Percentiles rank a stretch among this genome's conserved stretches.
Evolutionary conservation across 1,284 basidiomycete species (phyloP).

Genomic region (Pseudozyma sp.): DNA sequence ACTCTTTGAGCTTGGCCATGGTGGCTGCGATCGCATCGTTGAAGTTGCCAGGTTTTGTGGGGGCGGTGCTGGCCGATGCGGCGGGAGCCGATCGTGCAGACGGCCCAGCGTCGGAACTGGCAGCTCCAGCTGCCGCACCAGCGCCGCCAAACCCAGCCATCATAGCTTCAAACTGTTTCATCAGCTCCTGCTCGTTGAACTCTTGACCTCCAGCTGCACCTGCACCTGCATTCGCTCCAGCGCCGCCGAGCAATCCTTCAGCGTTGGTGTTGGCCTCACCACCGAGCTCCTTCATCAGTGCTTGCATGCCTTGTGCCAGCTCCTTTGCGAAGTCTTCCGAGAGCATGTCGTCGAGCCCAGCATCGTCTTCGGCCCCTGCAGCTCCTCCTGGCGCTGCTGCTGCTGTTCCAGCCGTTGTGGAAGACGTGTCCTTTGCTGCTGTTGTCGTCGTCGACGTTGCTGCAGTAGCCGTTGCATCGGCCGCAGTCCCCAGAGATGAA

Average conservation of each 20-base stretch:
- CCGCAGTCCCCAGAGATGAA: slow-evolving; percentile 12
- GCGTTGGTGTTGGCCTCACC: slow-evolving; percentile 22
- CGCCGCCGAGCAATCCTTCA: slow-evolving; percentile 29
- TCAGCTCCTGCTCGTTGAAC: slow-evolving; percentile 63
- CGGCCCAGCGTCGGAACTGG: slow-evolving; percentile 5
- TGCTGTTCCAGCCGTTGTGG: background rate
- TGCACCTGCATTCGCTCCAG: slow-evolving; percentile 6
- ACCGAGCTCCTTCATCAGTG: slow-evolving; percentile 79
- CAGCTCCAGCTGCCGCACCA: slow-evolving; percentile 8
- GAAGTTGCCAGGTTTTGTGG: slow-evolving; percentile 72
- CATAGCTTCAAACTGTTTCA: slow-evolving; percentile 67
- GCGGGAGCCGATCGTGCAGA: slow-evolving; percentile 6
- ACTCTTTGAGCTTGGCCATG: slow-evolving; percentile 82
- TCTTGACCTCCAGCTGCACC: slow-evolving; percentile 12
- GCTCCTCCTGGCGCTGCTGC: background rate
- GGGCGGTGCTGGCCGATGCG: slow-evolving; percentile 6
- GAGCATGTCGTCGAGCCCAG: slow-evolving; percentile 56
- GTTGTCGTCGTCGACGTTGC: slow-evolving; percentile 61
- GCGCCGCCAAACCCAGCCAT: slow-evolving; percentile 57
- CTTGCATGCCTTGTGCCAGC: slow-evolving; percentile 84
- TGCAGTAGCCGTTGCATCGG: slow-evolving; percentile 7
- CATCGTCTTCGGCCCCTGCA: slow-evolving; percentile 23
- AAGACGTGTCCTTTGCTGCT: slow-evolving; percentile 6
- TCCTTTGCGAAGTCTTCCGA: slow-evolving; percentile 76
- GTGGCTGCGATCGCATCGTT: slow-evolving; percentile 82